A percentile compares a stretch with the other conserved stretches of the same genome.
Evolutionary conservation across 1,139 yeast genomes (phyloP).

Genomic region (Geotrichum europaeum): DNA sequence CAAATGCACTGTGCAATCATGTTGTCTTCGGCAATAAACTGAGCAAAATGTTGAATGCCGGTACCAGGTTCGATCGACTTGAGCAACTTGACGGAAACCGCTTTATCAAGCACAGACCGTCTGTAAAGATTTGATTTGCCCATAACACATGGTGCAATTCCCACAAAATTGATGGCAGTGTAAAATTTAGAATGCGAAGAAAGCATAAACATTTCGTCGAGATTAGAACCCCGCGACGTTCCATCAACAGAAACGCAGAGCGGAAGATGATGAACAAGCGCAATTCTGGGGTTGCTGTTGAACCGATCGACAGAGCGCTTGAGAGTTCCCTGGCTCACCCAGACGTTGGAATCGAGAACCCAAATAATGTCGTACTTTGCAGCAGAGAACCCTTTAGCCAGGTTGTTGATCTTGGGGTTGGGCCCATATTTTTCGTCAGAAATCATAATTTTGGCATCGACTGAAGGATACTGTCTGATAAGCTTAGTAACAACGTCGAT

Average conservation of each 20-base stretch:
- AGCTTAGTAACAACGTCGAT: conserved; percentile 50
- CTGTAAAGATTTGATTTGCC: conserved; percentile 86
- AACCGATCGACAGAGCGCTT: conserved; percentile 56
- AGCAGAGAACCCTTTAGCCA: conserved; percentile 64
- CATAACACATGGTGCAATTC: conserved; percentile 87
- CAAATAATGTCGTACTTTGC: conserved; percentile 73
- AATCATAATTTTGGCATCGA: conserved; percentile 55
- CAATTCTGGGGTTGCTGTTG: conserved; percentile 37
- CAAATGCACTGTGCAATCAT: conserved; percentile 86
- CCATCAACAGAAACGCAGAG: conserved; percentile 46
- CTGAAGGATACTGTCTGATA: conserved; percentile 48
- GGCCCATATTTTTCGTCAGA: conserved; percentile 55
- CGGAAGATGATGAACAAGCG: conserved; percentile 77
- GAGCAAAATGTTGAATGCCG: conserved; percentile 68
- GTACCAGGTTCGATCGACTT: conserved; percentile 19
- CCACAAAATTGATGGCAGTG: conserved; percentile 64
- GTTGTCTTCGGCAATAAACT: conserved; percentile 86
- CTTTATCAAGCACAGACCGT: conserved; percentile 57
- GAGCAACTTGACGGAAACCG: conserved; percentile 39
- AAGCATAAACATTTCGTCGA: conserved; percentile 80
- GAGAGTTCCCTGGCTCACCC: conserved; percentile 64
- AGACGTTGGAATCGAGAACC: conserved; percentile 86
- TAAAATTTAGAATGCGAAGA: conserved; percentile 85
- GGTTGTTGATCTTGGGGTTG: conserved; percentile 81
- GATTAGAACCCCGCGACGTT: conserved; percentile 51